Conservation (phyloP, 106 monocot genomes). For the Dioscorea zingiberensis region DNA sequence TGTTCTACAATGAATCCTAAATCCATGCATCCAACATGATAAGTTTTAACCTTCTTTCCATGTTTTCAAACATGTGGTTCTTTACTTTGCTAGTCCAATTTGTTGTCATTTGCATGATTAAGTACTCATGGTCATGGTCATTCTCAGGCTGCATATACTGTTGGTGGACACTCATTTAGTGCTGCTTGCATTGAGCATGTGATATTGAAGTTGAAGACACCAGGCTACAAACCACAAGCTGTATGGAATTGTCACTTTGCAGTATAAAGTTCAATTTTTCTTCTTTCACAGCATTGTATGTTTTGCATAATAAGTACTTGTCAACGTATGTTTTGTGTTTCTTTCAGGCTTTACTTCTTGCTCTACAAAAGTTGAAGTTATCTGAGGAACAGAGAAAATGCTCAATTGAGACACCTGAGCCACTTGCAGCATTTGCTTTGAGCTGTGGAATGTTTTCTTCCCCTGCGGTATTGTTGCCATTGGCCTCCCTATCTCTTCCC, state of each 20-base stretch:
- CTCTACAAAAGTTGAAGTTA: constrained; percentile 70
- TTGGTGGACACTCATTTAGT: constrained; percentile 76
- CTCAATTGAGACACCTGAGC: constrained; percentile 41
- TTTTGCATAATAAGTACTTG: background rate
- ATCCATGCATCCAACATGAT: too few species aligned
- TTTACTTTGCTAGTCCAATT: too few species aligned
- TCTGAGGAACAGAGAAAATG: constrained; percentile 73
- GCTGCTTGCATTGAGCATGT: constrained; percentile 83
- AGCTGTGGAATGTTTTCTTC: constrained; percentile 84
- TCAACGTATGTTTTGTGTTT: background rate
- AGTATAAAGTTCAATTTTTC: background rate
- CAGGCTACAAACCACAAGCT: constrained; percentile 64
- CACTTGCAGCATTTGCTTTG: constrained; percentile 71
- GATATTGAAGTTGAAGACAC: constrained; percentile 75
- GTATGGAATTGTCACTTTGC: constrained; percentile 21
- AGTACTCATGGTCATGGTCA: background rate
- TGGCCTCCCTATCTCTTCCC: too few species aligned
- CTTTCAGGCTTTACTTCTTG: constrained; percentile 64
- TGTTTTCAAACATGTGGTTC: too few species aligned
- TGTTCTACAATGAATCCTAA: too few species aligned
- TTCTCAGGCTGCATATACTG: constrained; percentile 76
- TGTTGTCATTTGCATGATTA: too few species aligned
- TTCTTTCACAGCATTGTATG: background rate
- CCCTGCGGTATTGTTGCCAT: constrained; percentile 58
- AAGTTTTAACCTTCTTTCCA: too few species aligned